Evolutionary conservation across 2,329 filamentous ascomycete species (phyloP).

Genomic region (Phaeosphaeria sp.): DNA sequence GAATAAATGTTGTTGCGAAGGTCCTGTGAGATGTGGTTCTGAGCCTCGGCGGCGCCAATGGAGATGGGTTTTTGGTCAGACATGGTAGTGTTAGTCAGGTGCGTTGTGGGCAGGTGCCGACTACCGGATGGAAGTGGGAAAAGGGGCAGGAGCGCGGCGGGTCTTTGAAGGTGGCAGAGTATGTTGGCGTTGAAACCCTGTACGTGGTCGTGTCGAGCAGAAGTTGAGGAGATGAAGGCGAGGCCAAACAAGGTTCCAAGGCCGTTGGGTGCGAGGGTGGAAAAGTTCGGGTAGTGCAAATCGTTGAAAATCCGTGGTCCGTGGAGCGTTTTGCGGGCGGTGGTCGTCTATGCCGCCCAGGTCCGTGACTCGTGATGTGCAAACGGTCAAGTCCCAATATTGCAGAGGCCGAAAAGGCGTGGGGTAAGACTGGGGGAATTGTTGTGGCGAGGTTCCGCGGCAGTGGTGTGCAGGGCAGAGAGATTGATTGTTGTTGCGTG

Average conservation of each 20-base stretch:
- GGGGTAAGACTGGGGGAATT: background rate
- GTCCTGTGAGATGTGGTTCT: constrained; percentile 48
- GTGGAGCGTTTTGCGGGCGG: background rate
- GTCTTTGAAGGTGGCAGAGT: background rate
- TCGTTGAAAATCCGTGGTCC: background rate
- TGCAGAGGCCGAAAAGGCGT: background rate
- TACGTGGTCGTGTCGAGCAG: background rate
- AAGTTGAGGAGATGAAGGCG: constrained; percentile 4
- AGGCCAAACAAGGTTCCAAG: background rate
- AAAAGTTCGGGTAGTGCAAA: background rate
- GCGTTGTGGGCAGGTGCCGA: background rate
- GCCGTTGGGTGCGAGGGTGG: background rate
- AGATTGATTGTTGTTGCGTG: background rate
- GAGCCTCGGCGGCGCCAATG: constrained; percentile 46
- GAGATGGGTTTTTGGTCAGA: constrained; percentile 25
- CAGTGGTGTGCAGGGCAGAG: background rate
- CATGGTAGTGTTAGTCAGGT: constrained; percentile 14
- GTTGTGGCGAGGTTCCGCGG: background rate
- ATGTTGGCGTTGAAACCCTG: background rate
- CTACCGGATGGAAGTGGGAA: background rate
- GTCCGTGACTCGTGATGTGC: background rate
- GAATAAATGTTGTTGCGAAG: constrained; percentile 52
- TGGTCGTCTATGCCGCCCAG: background rate
- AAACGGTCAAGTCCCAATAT: background rate
- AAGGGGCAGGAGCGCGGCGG: background rate